These are phyloP conservation scores for Grifola frondosa DNA, from an alignment of 1,284 basidiomycete species.

Conservation along the genomic window DNA sequence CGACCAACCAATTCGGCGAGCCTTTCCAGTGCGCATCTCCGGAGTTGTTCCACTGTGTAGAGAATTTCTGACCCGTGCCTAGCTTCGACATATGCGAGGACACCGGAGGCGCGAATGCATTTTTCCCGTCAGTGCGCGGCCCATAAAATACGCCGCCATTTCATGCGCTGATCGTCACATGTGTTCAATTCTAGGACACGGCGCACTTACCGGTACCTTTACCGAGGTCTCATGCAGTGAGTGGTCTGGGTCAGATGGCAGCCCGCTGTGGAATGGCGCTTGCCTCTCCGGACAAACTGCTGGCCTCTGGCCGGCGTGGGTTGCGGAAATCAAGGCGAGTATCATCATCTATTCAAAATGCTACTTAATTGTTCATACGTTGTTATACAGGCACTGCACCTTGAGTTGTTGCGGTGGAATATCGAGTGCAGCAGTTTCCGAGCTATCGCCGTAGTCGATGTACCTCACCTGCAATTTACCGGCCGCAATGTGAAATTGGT, in stretches of 20 bases:
- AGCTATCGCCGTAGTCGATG: too few relatives aligned
- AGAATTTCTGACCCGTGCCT: constrained; percentile 1
- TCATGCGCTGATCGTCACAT: neutral
- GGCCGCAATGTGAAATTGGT: too few relatives aligned
- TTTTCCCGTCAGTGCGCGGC: constrained; percentile 62
- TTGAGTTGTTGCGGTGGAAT: constrained; percentile 4
- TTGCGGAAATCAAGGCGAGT: constrained; percentile 55
- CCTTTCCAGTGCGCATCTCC: constrained; percentile 46
- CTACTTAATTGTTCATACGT: neutral
- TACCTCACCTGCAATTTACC: too few relatives aligned
- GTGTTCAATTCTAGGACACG: constrained; percentile 34
- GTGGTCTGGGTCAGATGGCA: constrained; percentile 53
- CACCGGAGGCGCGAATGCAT: constrained; percentile 48
- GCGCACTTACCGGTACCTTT: constrained; percentile 51
- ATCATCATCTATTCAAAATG: neutral
- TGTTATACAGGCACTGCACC: constrained; percentile 8
- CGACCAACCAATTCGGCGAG: constrained; percentile 42
- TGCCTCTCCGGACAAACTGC: constrained; percentile 51
- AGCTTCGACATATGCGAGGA: constrained; percentile 65
- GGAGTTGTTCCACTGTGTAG: neutral
- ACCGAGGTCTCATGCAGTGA: constrained; percentile 54
- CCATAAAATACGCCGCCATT: constrained; percentile 16
- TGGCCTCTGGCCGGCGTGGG: constrained; percentile 47
- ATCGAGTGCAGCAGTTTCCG: too few relatives aligned
- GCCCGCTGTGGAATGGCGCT: constrained; percentile 45